phyloP scores from a whole-genome alignment of 2,329 filamentous ascomycete species.

The Furcasterigmium furcatum region DNA sequence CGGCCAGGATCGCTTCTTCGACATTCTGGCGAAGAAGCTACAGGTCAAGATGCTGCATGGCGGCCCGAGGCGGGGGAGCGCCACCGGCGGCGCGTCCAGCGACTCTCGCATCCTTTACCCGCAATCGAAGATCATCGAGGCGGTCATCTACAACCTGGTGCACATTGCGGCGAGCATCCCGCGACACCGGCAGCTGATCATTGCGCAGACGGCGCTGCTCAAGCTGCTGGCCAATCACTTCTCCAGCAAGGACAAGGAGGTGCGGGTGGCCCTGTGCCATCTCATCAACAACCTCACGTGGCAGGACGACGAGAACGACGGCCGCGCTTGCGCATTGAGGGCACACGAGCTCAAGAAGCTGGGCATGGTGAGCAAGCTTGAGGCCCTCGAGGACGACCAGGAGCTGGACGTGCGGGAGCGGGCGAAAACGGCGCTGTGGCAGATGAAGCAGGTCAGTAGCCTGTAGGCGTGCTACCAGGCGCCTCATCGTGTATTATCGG shows the following conservation, averaged over 20 bases:
- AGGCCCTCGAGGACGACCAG: constrained; percentile 58
- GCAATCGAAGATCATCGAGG: constrained; percentile 68
- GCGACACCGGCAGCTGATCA: constrained; percentile 72
- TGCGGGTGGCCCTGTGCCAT: constrained; percentile 79
- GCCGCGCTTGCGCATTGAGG: constrained; percentile 61
- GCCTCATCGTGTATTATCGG: no score
- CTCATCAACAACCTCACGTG: constrained; percentile 83
- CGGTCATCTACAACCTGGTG: constrained; percentile 78
- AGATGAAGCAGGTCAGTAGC: constrained; percentile 52
- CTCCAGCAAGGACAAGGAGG: constrained; percentile 65
- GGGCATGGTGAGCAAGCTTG: constrained; percentile 67
- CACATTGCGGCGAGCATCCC: constrained; percentile 84
- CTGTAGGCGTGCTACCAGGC: neutral
- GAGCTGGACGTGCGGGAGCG: constrained; percentile 83
- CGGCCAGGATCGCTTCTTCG: constrained; percentile 74
- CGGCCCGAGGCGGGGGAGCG: constrained; percentile 38
- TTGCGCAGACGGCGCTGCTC: constrained; percentile 74
- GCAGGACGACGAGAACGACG: constrained; percentile 71
- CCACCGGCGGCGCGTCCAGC: constrained; percentile 11
- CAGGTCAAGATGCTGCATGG: constrained; percentile 56
- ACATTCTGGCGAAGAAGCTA: constrained; percentile 77
- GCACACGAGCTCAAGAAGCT: constrained; percentile 66
- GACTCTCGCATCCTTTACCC: constrained; percentile 53
- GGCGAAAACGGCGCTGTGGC: constrained; percentile 74
- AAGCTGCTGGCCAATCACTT: constrained; percentile 71